Conservation (phyloP, 1,284 basidiomycete genomes). For the Moesziomyces globuligerus region DNA sequence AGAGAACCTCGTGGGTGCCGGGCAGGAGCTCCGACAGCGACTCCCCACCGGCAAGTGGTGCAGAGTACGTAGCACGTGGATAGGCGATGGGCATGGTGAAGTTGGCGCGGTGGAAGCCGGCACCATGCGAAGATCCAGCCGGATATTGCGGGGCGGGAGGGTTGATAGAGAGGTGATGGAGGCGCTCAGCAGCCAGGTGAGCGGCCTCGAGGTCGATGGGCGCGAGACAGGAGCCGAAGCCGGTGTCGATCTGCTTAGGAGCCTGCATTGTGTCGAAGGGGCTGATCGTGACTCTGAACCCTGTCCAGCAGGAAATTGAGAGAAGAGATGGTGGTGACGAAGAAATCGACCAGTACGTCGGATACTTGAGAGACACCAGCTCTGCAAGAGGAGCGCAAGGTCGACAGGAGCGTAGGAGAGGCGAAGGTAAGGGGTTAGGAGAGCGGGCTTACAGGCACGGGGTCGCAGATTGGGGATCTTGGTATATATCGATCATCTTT, state of each 20-base stretch:
- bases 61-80: constrained; percentile 42
- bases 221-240: constrained; percentile 41
- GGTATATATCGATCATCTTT: constrained; percentile 9
- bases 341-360: not conserved
- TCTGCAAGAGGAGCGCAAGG: constrained; percentile 19
- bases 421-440: constrained; percentile 4
- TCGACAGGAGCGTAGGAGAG: constrained; percentile 11
- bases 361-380: constrained; percentile 25
- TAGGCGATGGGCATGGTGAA: constrained; percentile 43
- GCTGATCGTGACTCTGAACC: not conserved
- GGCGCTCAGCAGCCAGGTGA: constrained; percentile 34
- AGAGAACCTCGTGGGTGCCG: constrained; percentile 42
- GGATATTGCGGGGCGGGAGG: constrained; percentile 36
- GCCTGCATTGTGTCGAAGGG: constrained; percentile 23
- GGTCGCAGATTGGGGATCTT: not conserved
- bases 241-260: constrained; percentile 43
- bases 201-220: constrained; percentile 45
- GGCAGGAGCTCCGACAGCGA: constrained; percentile 38
- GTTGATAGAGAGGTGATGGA: constrained; percentile 35
- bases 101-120: constrained; percentile 29
- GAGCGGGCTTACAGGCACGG: not conserved
- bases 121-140: constrained; percentile 28
- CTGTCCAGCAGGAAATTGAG: constrained; percentile 34
- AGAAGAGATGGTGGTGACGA: not conserved
- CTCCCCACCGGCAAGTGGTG: constrained; percentile 39